These are phyloP conservation scores for Hymenoscyphus repandus DNA, from an alignment of 2,329 filamentous ascomycete genomes.

Conservation along the genomic window DNA sequence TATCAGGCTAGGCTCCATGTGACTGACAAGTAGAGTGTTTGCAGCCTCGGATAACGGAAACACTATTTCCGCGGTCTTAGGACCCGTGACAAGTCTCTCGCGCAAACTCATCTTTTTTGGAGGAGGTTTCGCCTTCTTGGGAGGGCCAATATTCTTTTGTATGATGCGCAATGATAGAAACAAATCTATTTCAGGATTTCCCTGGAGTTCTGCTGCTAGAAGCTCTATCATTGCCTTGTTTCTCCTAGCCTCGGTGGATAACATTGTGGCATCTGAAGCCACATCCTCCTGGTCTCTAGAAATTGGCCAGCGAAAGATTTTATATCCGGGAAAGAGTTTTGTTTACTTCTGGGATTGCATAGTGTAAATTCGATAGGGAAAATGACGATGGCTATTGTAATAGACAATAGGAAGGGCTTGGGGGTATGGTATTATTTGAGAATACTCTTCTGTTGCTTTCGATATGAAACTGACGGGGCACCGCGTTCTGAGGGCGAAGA, in stretches of 20 bases:
- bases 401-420: too few species aligned
- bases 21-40: background rate
- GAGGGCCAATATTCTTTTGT: background rate
- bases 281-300: background rate
- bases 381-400: too few species aligned
- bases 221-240: background rate
- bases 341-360: slow-evolving; percentile 1
- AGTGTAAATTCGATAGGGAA: background rate
- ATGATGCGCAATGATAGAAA: background rate
- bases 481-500: too few species aligned
- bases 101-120: background rate
- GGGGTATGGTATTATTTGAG: too few species aligned
- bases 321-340: background rate
- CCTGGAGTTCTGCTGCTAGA: background rate
- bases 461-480: too few species aligned
- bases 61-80: background rate
- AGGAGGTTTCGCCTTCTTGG: background rate
- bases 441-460: too few species aligned
- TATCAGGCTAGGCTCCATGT: slow-evolving; percentile 1
- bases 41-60: slow-evolving; percentile 1
- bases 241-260: background rate
- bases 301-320: background rate
- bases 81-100: background rate
- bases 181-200: background rate
- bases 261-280: background rate